Percentiles rank a stretch among this genome's conserved stretches.
Evolutionary conservation across 2,329 filamentous ascomycete species (phyloP).

Genomic region (Metarhizium rileyi): DNA sequence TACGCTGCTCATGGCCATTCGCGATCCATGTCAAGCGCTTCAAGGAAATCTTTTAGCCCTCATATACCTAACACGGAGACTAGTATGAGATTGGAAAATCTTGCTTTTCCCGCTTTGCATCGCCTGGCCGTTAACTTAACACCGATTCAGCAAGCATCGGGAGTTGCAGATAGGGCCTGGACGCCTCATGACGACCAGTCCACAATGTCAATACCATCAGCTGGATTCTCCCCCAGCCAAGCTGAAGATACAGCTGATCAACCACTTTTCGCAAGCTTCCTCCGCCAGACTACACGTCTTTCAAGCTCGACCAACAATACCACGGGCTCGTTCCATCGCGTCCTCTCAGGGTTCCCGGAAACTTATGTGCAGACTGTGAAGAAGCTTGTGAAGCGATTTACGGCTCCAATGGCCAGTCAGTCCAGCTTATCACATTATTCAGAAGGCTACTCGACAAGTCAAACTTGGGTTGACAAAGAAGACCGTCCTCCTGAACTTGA

Average conservation of each 20-base stretch:
- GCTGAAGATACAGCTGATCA: background rate
- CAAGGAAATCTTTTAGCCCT: slow-evolving; percentile 4
- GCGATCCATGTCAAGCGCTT: background rate
- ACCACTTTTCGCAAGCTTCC: slow-evolving; percentile 16
- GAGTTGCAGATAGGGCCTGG: background rate
- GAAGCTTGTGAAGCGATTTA: slow-evolving; percentile 29
- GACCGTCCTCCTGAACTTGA: slow-evolving; percentile 14
- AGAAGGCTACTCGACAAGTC: background rate
- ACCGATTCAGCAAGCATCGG: background rate
- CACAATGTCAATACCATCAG: background rate
- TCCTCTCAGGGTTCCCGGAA: slow-evolving; percentile 22
- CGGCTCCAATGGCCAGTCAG: slow-evolving; percentile 17
- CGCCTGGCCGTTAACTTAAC: background rate
- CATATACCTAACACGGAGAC: slow-evolving; percentile 2
- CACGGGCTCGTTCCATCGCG: slow-evolving; percentile 23
- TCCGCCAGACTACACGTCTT: slow-evolving; percentile 25
- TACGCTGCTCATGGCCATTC: background rate
- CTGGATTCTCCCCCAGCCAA: background rate
- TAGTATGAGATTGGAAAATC: slow-evolving; percentile 3
- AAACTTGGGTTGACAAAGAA: slow-evolving; percentile 19
- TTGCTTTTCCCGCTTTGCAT: background rate
- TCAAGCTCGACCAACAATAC: slow-evolving; percentile 30
- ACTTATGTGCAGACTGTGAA: slow-evolving; percentile 27
- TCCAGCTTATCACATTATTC: slow-evolving; percentile 15
- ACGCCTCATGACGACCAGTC: background rate